Percentiles rank a stretch among this genome's conserved stretches.
phyloP scores from a whole-genome alignment of 345 rosid genomes.

The Brassica carinata region DNA sequence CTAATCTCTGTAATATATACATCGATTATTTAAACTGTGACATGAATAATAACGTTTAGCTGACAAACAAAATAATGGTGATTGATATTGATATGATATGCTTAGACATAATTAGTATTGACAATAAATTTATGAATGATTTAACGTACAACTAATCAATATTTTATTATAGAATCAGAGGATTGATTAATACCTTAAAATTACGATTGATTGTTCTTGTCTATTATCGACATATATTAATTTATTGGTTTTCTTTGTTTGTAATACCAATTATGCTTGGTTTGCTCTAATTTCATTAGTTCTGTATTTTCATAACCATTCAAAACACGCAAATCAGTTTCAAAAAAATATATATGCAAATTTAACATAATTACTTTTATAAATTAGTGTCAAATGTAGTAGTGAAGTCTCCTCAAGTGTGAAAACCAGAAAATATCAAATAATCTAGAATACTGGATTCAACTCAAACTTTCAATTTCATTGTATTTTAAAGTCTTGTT shows the following conservation, averaged over 20 bases:
- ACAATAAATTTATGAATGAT: slow-evolving; percentile 1
- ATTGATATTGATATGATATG: neutral
- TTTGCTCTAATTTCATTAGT: neutral
- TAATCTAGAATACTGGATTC: neutral
- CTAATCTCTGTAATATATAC: neutral
- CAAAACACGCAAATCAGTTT: too few relatives aligned
- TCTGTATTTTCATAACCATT: neutral
- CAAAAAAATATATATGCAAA: neutral
- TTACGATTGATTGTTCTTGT: neutral
- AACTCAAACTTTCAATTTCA: neutral
- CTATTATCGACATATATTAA: neutral
- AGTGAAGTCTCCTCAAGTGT: neutral
- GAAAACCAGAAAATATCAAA: neutral
- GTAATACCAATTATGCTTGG: neutral
- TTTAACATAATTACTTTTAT: neutral
- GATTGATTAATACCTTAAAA: neutral
- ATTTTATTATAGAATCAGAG: neutral
- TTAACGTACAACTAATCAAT: neutral
- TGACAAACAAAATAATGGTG: slow-evolving; percentile 1
- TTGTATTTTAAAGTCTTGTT: neutral
- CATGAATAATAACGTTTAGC: slow-evolving; percentile 22
- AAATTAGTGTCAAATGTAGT: neutral
- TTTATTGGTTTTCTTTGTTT: neutral
- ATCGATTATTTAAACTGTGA: neutral
- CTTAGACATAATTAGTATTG: neutral